Evolutionary conservation across 2,329 filamentous ascomycete genomes (phyloP).

Genomic region (Pestalotiopsis sp.): DNA sequence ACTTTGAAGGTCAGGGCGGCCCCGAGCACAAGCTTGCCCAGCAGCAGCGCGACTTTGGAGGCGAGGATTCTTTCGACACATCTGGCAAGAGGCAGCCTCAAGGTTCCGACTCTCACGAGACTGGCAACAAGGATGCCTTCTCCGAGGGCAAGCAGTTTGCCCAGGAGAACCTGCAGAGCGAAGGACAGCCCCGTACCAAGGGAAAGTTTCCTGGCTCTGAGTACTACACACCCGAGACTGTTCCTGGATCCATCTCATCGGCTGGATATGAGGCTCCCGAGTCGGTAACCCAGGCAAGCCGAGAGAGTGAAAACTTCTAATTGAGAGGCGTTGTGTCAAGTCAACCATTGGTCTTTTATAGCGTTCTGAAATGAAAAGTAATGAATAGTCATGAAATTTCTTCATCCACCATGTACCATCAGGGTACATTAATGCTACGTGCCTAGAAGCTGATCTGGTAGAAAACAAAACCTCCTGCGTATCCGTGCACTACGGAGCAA

Average conservation of each 20-base stretch:
- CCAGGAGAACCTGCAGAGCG: slow-evolving; percentile 39
- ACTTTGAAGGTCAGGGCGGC: slow-evolving; percentile 47
- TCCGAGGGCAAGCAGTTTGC: slow-evolving; percentile 40
- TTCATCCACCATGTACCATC: no score
- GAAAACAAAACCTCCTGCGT: no score
- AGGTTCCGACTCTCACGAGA: slow-evolving; percentile 13
- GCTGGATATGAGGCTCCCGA: slow-evolving; percentile 44
- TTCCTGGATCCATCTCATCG: slow-evolving; percentile 45
- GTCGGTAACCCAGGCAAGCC: slow-evolving; percentile 41
- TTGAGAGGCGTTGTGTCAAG: no score
- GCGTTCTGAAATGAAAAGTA: background rate
- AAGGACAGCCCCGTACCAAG: slow-evolving; percentile 36
- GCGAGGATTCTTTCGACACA: slow-evolving; percentile 37
- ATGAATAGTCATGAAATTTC: background rate
- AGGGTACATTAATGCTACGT: no score
- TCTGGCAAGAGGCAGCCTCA: slow-evolving; percentile 4
- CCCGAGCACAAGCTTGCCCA: slow-evolving; percentile 42
- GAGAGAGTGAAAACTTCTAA: slow-evolving; percentile 26
- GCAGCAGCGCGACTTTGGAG: slow-evolving; percentile 33
- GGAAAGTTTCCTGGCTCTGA: slow-evolving; percentile 43
- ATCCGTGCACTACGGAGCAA: no score
- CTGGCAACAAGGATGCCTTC: slow-evolving; percentile 29
- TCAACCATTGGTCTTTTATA: background rate
- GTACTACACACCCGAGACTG: slow-evolving; percentile 43
- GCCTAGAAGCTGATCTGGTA: no score